phyloP scores from a whole-genome alignment of 2,329 filamentous ascomycete genomes.

The Cordyceps militaris region DNA sequence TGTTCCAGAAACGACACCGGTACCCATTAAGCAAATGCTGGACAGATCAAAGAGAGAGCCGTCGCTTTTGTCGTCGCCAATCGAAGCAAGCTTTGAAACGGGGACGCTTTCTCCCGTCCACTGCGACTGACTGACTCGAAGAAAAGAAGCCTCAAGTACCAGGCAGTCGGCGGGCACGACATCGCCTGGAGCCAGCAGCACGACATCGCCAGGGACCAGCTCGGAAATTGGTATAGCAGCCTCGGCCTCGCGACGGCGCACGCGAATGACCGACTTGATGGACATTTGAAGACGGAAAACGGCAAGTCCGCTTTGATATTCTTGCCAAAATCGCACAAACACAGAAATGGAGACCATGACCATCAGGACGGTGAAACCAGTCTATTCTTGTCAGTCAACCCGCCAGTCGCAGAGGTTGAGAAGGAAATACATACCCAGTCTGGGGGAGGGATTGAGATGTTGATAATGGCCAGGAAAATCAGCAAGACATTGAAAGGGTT shows the following conservation, averaged over 20 bases:
- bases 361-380: constrained; percentile 19
- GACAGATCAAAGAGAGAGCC: constrained; percentile 20
- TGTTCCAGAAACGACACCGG: constrained; percentile 23
- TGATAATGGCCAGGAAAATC: constrained; percentile 21
- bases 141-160: constrained; percentile 22
- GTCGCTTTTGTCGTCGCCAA: constrained; percentile 16
- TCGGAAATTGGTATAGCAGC: constrained; percentile 14
- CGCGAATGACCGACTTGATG: constrained; percentile 18
- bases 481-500: constrained; percentile 23
- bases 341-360: constrained; percentile 22
- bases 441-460: constrained; percentile 17
- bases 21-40: constrained; percentile 24
- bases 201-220: constrained; percentile 21
- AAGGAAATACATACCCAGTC: constrained; percentile 13
- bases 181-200: constrained; percentile 19
- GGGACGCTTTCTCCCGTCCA: constrained; percentile 25
- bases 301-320: constrained; percentile 22
- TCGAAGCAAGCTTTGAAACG: constrained; percentile 17
- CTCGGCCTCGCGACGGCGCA: constrained; percentile 16
- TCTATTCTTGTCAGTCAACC: background rate
- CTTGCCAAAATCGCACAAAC: constrained; percentile 24
- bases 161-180: constrained; percentile 24
- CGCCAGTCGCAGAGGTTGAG: fast-evolving
- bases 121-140: constrained; percentile 24
- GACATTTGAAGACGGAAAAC: constrained; percentile 22